Evolutionary conservation across 371 early-diverging fungal genomes (phyloP), one percentile per base, ranked within the genome.

Genomic region (Apophysomyces variabilis): DNA sequence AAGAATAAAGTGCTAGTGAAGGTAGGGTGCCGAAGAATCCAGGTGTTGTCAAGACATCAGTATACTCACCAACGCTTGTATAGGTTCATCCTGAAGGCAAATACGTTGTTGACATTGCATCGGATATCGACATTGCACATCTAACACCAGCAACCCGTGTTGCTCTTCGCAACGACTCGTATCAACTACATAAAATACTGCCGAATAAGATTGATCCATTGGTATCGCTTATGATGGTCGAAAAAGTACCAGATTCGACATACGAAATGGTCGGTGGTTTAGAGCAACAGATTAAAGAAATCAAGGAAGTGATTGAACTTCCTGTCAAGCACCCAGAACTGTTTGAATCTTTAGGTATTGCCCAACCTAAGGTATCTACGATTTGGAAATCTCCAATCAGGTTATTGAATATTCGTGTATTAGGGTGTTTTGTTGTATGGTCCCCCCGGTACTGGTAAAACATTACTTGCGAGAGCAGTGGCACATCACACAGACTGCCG

Each of bases 201-300:
- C 99, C 99, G 57, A 97, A 99, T 76, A 98, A 97, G 83, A 99
- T 99, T 69, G 99, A 99, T 82, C 95, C 99, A 38, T 92, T 98
- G 16, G 99, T 99, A 18, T 99, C 99, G 14, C 96, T 99, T 89
- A 99, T 99, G 99, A 99, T 99, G 85, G 99, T 99, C 66, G 99
- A 99, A 80, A 99, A 99, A 77, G 99, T 99, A 78, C 99, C 99
- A 4, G 99, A 99, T 82, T 98, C 99, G 26, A 99, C 99, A 1
- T 99, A 99, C 71, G 85, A 92, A 64, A 99, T 99, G 85, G 98
- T 99, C 12, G 99, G 99, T 74, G 99, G 99, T 66, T 95, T 99
- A 80, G 97, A 98, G 71, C 99, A 99, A 74, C 99, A 99, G 83
- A 99, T 99, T 72, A 99, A 99, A 71, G 99, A 99, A 88, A 89